A percentile compares a stretch with the other conserved stretches of the same genome.
These are phyloP conservation scores for Agrostemma githago DNA, from an alignment of 148 eudicot genomes.

Conservation along the genomic window DNA sequence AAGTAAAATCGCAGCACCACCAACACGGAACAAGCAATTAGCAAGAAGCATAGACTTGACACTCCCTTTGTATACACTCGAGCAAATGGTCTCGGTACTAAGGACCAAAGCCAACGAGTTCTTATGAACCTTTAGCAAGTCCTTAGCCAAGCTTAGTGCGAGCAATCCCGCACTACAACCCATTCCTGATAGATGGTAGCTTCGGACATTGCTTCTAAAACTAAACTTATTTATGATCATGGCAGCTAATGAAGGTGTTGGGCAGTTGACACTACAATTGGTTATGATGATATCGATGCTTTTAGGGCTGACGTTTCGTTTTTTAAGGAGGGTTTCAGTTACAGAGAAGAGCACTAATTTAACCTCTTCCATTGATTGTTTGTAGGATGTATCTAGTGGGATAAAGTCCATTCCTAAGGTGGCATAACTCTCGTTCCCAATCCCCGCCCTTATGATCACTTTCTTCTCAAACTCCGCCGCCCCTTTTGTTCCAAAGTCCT, in stretches of 20 bases:
- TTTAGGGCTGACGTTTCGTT: slow-evolving; percentile 35
- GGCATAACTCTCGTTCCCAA: slow-evolving; percentile 29
- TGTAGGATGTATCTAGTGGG: slow-evolving; percentile 29
- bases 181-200: slow-evolving; percentile 45
- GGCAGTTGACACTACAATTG: slow-evolving; percentile 39
- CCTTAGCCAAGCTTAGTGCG: slow-evolving; percentile 32
- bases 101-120: slow-evolving; percentile 36
- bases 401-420: slow-evolving; percentile 21
- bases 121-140: slow-evolving; percentile 41
- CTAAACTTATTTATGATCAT: slow-evolving; percentile 38
- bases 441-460: slow-evolving; percentile 25
- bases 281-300: slow-evolving; percentile 38
- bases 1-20: slow-evolving; percentile 38
- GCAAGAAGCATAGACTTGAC: slow-evolving; percentile 46
- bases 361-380: slow-evolving; percentile 26
- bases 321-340: slow-evolving; percentile 26
- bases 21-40: slow-evolving; percentile 45
- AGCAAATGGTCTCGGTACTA: slow-evolving; percentile 36
- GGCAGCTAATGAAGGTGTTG: slow-evolving; percentile 40
- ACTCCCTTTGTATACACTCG: slow-evolving; percentile 32
- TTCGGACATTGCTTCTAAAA: slow-evolving; percentile 37
- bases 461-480: slow-evolving; percentile 29
- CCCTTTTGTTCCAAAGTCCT: slow-evolving; percentile 15
- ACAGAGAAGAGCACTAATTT: slow-evolving; percentile 30
- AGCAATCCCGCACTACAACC: slow-evolving; percentile 46